Conservation (phyloP, 2,329 filamentous ascomycete genomes). For the Cytospora chrysosperma region DNA sequence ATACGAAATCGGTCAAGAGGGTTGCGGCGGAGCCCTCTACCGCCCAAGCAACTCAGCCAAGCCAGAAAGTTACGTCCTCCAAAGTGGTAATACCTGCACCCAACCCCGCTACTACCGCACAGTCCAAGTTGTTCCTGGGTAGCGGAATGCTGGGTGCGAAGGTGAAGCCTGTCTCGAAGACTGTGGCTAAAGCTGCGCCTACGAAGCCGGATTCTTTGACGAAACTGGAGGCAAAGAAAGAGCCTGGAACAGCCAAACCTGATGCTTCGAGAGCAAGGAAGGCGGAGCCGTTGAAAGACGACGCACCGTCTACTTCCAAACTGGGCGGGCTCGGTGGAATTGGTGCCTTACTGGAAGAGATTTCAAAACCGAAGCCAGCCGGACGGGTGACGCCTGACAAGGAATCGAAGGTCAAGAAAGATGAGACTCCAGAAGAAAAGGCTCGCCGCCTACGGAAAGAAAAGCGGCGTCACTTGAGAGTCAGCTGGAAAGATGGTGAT, state of each 20-base stretch:
- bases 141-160: slow-evolving; percentile 22
- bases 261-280: slow-evolving; percentile 27
- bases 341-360: slow-evolving; percentile 53
- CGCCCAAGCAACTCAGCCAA: slow-evolving; percentile 22
- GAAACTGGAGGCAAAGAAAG: slow-evolving; percentile 34
- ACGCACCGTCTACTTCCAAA: slow-evolving; percentile 31
- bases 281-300: slow-evolving; percentile 35
- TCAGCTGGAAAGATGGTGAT: slow-evolving; percentile 67
- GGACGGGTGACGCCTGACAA: slow-evolving; percentile 24
- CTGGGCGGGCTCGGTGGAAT: slow-evolving; percentile 39
- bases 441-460: slow-evolving; percentile 70
- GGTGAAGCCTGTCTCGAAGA: slow-evolving; percentile 30
- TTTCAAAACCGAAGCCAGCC: slow-evolving; percentile 45
- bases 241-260: slow-evolving; percentile 32
- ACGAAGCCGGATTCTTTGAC: slow-evolving; percentile 25
- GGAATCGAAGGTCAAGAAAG: slow-evolving; percentile 20
- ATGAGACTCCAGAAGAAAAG: slow-evolving; percentile 67
- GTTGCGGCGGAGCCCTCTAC: slow-evolving; percentile 34
- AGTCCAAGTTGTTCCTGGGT: slow-evolving; percentile 20
- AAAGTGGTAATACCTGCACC: slow-evolving; percentile 18
- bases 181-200: slow-evolving; percentile 33
- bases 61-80: slow-evolving; percentile 19
- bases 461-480: slow-evolving; percentile 65
- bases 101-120: slow-evolving; percentile 8
- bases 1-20: slow-evolving; percentile 40